Evolutionary conservation across 495 filamentous ascomycete species (phyloP).

Genomic region (Trichoderma asperelloides): DNA sequence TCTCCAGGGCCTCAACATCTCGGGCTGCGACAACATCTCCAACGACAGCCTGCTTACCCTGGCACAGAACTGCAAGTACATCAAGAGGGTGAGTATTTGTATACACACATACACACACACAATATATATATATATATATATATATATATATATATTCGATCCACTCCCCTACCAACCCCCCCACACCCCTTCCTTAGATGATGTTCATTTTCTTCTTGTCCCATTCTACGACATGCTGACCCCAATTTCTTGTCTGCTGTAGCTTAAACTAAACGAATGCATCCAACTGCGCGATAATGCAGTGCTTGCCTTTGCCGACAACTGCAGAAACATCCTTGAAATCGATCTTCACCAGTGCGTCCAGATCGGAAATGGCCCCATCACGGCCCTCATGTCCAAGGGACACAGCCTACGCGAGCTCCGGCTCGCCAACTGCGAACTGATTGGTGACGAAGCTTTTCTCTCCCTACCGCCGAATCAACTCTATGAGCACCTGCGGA

Average conservation of each 20-base stretch:
- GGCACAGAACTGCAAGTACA: slow-evolving; percentile 70
- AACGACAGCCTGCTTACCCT: slow-evolving; percentile 78
- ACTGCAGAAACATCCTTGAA: slow-evolving; percentile 88
- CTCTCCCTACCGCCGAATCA: slow-evolving; percentile 60
- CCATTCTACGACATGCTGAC: slow-evolving; percentile 17
- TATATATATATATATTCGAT: background rate
- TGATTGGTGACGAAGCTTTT: slow-evolving; percentile 81
- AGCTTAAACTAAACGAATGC: slow-evolving; percentile 95
- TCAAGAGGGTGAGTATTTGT: slow-evolving; percentile 66
- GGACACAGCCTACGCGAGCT: slow-evolving; percentile 80
- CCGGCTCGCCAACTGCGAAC: slow-evolving; percentile 70
- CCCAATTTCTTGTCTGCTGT: slow-evolving; percentile 11
- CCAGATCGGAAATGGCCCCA: slow-evolving; percentile 66
- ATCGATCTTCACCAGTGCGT: slow-evolving; percentile 89
- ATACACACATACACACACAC: too few relatives aligned
- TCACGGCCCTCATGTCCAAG: slow-evolving; percentile 66
- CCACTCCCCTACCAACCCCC: background rate
- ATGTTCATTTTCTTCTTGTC: background rate
- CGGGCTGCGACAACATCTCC: slow-evolving; percentile 73
- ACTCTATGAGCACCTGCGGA: slow-evolving; percentile 77
- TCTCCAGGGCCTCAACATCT: slow-evolving; percentile 90
- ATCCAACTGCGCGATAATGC: slow-evolving; percentile 66
- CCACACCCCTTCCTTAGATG: background rate
- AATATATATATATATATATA: too few relatives aligned
- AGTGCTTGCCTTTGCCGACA: slow-evolving; percentile 73